phyloP scores from a whole-genome alignment of 352 stramenopile genomes.

The Pythium aristosporum region DNA sequence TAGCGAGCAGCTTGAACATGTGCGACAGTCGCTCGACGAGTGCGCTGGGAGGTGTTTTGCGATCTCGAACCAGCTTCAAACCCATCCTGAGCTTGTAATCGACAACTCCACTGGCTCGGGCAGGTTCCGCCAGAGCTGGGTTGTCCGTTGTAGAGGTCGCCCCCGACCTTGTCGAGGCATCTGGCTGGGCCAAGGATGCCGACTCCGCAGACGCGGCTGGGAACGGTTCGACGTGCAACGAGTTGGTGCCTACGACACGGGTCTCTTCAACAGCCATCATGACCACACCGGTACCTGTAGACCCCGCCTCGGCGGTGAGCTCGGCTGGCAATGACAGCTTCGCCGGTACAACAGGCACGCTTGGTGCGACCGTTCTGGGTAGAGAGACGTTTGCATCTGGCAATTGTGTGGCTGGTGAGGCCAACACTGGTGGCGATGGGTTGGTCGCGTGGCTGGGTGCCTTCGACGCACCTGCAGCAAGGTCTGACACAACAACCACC shows the following conservation, averaged over 20 bases:
- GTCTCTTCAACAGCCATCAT: not conserved
- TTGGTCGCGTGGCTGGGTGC: not conserved
- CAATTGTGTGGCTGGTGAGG: not conserved
- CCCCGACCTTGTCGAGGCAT: not conserved
- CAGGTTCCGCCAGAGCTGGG: not conserved
- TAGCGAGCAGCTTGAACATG: not conserved
- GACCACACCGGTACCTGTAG: not conserved
- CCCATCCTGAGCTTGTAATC: not conserved
- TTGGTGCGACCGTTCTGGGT: not conserved
- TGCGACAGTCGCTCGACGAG: not conserved
- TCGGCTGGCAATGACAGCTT: conserved; percentile 2
- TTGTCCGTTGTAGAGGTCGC: not conserved
- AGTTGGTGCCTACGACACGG: not conserved
- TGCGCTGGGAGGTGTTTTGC: not conserved
- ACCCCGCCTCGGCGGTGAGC: conserved; percentile 2
- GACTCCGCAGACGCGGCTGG: not conserved
- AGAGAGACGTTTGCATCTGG: not conserved
- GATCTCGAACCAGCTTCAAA: conserved; percentile 4
- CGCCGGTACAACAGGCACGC: not conserved
- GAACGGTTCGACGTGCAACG: too few relatives aligned
- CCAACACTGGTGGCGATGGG: not conserved
- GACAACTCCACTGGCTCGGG: not conserved
- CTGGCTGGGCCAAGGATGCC: not conserved
- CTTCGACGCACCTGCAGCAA: not conserved
- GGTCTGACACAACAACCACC: not conserved